Base-by-base conservation (phyloP, 768 basidiomycete species). In the Chiua virens region DNA sequence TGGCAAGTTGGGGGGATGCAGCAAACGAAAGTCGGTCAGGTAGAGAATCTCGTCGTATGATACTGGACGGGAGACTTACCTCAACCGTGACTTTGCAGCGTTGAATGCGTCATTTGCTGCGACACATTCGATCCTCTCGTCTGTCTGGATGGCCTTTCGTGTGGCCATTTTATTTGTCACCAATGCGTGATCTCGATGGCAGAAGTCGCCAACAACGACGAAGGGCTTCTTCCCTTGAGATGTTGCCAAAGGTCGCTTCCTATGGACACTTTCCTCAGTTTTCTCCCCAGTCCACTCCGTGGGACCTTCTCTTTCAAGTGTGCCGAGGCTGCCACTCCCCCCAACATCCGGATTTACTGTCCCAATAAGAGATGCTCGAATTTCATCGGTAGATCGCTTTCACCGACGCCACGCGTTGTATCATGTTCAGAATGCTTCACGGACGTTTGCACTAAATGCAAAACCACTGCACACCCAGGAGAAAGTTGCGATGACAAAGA, bases 361-460 rank as follows among this genome's bases (percentile, higher is more conserved):
- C 68, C 76, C 7, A 69, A 58, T 13, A 61, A 74, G 8, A 68
- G 69, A 1, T 86, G 83, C 54, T 81, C 78, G 15, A 52, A 61
- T 0, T 85, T 85, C 65, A 64, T 85, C 18, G 79, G 82, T 9
- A 57, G 61, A 44, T 45, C 48, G 20, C 71, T 75, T 0, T 68
- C 72, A 10, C 50, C 44, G 27, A 42, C 30, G 20, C 46, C 45
- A 17, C 20, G 8, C 11, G 49, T 62, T 5, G 53, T 78, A 13
- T 36, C 42, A 1, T 85, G 84, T 55, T 45, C 58, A 0, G 49
- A 58, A 18, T 86, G 85, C 61, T 32, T 46, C 5, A 63, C 62
- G 0, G 42, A 47, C 0, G 75, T 77, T 1, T 86, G 84, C 60
- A 62, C 72, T 0, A 49, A 53, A 8, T 87, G 84, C 72, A 84